Evolutionary conservation across 2,329 filamentous ascomycete genomes (phyloP), one percentile per base, ranked within the genome.

Genomic region (Colletotrichum sp.): DNA sequence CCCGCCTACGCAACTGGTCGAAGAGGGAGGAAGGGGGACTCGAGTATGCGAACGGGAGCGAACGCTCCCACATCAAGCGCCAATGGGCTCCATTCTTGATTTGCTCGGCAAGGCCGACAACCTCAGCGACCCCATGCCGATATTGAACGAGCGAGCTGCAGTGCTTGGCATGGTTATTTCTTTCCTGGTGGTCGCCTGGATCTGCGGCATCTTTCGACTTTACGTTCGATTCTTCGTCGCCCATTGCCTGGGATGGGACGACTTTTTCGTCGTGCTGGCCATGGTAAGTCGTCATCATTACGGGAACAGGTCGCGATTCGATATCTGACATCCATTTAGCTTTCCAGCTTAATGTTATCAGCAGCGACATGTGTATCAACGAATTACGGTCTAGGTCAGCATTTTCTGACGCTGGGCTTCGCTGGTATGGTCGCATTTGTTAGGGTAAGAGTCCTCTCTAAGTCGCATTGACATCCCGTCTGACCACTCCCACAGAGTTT

Each of bases 41-140:
- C 10, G 34, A 60, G 57, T 32, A 76, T 76, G 75, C 75, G 16
- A 76, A 65, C 62, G 24, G 52, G 59, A 36, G 60, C 60, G 55
- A n/a, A 57, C 16, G 64, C 65, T 39, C n/a, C 28, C 55, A 70
- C 59, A 7, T 32, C 55, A 49, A 63, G n/a, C 24, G 52, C 30
- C 66, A 60, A 73, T 72, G 65, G 78, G 65, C 63, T 78, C 77
- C 59, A 71, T 79, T 32, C 55, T 78, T 9, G 75, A 76, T 24
- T 55, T 78, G 30, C 62, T 79, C 60, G 78, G 78, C 66, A 68
- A 72, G 72, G 34, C 74, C 70, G 71, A 79, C 55, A 79, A 79
- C 49, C 64, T 79, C 49, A 55, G 32, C 9, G 78, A 79, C 18
- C 78, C 78, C 12, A 49, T 44, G 24, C 78, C 78, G 28, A 13